These are phyloP conservation scores for Phaeotremella fagi DNA, from an alignment of 768 basidiomycete species.

Conservation along the genomic window DNA sequence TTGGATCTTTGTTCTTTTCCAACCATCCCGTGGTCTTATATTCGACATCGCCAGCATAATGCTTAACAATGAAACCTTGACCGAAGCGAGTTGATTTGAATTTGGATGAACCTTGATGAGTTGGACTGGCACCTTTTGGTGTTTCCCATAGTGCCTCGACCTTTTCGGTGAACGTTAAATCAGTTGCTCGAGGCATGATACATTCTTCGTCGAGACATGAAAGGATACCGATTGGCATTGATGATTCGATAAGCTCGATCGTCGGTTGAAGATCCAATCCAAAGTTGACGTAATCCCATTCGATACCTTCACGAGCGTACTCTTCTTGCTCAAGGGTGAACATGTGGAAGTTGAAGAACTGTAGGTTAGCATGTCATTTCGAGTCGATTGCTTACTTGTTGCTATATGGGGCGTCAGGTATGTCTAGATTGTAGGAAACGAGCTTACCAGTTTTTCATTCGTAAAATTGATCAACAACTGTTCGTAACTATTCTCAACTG, in stretches of 20 bases:
- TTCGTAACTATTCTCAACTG: conserved; percentile 78
- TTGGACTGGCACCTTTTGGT: conserved; percentile 49
- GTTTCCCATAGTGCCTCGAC: conserved; percentile 71
- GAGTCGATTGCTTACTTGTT: neutral
- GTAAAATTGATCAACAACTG: conserved; percentile 98
- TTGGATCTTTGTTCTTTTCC: conserved; percentile 98
- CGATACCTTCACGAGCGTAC: conserved; percentile 89
- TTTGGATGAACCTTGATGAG: conserved; percentile 72
- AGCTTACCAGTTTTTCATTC: conserved; percentile 83
- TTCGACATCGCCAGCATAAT: conserved; percentile 95
- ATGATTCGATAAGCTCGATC: conserved; percentile 92
- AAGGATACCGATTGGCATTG: conserved; percentile 75
- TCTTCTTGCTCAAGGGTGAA: conserved; percentile 99
- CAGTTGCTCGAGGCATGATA: conserved; percentile 99
- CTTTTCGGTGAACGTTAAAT: conserved; percentile 90
- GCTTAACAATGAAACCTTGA: conserved; percentile 89
- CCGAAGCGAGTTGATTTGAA: conserved; percentile 83
- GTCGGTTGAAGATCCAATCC: conserved; percentile 95
- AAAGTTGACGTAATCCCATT: conserved; percentile 98
- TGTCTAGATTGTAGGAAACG: conserved; percentile 50
- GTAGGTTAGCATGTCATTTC: neutral
- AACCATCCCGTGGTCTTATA: conserved; percentile 95
- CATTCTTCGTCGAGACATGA: conserved; percentile 95
- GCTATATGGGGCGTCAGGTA: neutral
- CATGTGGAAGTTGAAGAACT: conserved; percentile 87